A percentile compares a stretch with the other conserved stretches of the same genome.
Conservation (phyloP, 2,329 filamentous ascomycete species). For the Magnaporthales sp. region DNA sequence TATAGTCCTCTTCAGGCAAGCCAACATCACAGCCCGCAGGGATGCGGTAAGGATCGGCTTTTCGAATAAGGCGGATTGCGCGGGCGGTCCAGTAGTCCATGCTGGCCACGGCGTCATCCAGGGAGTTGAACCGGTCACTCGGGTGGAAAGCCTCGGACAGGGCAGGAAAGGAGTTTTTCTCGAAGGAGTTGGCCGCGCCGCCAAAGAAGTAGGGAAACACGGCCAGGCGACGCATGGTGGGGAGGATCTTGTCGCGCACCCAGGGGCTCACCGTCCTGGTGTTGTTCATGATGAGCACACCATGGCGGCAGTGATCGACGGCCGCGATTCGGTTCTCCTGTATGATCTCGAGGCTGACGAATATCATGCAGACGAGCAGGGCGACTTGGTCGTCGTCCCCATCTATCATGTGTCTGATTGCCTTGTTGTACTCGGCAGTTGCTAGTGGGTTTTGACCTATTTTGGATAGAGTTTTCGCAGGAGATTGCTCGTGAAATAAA, state of each 20-base stretch:
- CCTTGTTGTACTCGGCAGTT: conserved; percentile 38
- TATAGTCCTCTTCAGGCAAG: background rate
- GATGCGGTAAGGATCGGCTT: conserved; percentile 6
- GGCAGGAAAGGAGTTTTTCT: conserved; percentile 16
- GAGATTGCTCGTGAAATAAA: background rate
- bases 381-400: conserved; percentile 23
- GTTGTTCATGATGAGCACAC: conserved; percentile 13
- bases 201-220: conserved; percentile 31
- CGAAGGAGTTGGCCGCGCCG: conserved; percentile 13
- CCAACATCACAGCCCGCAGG: background rate
- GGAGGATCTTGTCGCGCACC: conserved; percentile 22
- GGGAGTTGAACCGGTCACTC: conserved; percentile 2
- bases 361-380: conserved; percentile 38
- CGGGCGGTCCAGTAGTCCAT: conserved; percentile 17
- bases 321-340: conserved; percentile 31
- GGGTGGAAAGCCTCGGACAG: conserved; percentile 7
- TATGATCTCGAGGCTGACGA: conserved; percentile 39
- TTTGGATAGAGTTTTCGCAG: conserved; percentile 8
- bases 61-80: conserved; percentile 8
- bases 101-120: conserved; percentile 20
- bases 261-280: conserved; percentile 13
- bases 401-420: conserved; percentile 30
- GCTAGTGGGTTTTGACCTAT: conserved; percentile 19
- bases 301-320: conserved; percentile 23
- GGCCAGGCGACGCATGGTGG: conserved; percentile 28